Evolutionary conservation across 2,329 filamentous ascomycete species (phyloP), one percentile per base, ranked within the genome.

Genomic region (Alternaria hordeiaustralica): DNA sequence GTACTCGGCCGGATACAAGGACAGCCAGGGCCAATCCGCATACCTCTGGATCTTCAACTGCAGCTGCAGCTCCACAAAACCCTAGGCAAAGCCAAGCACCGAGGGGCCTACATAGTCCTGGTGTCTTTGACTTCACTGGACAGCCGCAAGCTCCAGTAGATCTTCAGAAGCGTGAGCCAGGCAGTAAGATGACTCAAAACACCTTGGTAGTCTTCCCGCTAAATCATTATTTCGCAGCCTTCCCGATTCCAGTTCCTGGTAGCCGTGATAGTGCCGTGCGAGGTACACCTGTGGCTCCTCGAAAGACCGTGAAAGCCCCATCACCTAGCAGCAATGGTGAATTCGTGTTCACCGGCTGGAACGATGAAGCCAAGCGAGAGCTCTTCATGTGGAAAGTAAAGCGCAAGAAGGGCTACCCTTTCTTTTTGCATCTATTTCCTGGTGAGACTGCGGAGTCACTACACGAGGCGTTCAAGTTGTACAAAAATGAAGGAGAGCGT

Each of bases 351-450:
- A 45, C 49, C 7, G 46, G 46, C 5, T 61, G 59, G 59, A 46
- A 61, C n/a, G 54, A 61, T 15, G 54, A 58, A 23, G 54, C 59
- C 6, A 61, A 61, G 20, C 41, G 33, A 28, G 33, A 21, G 21
- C 15, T 61, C 26, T 61, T 58, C 36, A 26, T 49, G 26, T 58
- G 59, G 59, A 61, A 58, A 23, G 25, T 36, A 8, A 45, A 58
- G 23, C 41, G 41, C 23, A 61, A 53, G 26, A 61, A 61, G 45
- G 59, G 59, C 9, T 43, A 43, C 23, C 15, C 13, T 8, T 28
- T 51, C 25, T 58, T 58, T 30, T 3, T 51, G 15, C 54, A 53
- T 25, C 33, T 51, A 12, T 61, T 61, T 43, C 54, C 59, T 10
- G 54, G 59, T 7, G 59, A 61, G 36, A 61, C 59, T 6, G 44